A percentile compares a stretch with the other conserved stretches of the same genome.
Evolutionary conservation across 2,329 filamentous ascomycete genomes (phyloP).

Genomic region (Fusarium secorum): DNA sequence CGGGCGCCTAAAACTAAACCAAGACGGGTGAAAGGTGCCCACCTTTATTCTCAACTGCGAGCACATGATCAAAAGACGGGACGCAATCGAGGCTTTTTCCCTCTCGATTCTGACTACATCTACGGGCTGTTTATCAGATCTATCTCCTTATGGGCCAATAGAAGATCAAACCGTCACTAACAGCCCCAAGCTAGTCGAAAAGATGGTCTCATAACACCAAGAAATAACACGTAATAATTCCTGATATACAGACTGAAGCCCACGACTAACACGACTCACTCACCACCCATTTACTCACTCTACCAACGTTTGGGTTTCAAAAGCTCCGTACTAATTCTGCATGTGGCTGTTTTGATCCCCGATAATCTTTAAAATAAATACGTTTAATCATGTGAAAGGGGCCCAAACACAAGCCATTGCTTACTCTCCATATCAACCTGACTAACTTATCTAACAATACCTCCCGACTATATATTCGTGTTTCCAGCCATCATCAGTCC

Average conservation of each 20-base stretch:
- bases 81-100: conserved; percentile 30
- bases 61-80: conserved; percentile 37
- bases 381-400: conserved; percentile 9
- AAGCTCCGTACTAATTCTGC: not conserved
- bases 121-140: conserved; percentile 2
- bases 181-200: not conserved
- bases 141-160: not conserved
- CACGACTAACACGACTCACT: not conserved
- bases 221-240: not conserved
- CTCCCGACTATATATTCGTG: not conserved
- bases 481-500: not conserved
- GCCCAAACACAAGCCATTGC: not conserved
- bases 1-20: not conserved
- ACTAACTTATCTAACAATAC: not conserved
- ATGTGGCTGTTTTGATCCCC: conserved; percentile 7
- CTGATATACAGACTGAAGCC: not conserved
- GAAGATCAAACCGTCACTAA: not conserved
- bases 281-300: not conserved
- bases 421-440: not conserved
- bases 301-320: not conserved
- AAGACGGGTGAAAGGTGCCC: conserved; percentile 25
- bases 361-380: not conserved
- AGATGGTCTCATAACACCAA: not conserved
- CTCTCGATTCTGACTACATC: conserved; percentile 25
- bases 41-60: conserved; percentile 12